Conservation (phyloP, 1,284 basidiomycete genomes). For the Lentinus polychrous region DNA sequence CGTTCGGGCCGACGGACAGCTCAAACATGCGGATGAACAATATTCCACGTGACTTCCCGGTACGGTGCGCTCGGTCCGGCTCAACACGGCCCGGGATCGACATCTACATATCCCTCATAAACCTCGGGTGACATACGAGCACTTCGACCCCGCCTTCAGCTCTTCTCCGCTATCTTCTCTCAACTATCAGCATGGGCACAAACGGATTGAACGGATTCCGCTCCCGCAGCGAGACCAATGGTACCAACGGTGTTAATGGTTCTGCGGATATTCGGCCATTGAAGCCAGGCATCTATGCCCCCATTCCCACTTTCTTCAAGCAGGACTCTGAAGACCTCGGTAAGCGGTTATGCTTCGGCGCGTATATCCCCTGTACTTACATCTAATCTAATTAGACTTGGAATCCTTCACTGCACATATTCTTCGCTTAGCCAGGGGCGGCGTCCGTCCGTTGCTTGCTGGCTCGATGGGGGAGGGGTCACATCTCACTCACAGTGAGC, state of each 20-base stretch:
- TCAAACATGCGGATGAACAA: neutral
- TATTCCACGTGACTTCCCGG: neutral
- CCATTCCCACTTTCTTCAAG: constrained; percentile 81
- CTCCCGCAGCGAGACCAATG: neutral
- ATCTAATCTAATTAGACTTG: constrained; percentile 45
- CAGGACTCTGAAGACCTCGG: constrained; percentile 65
- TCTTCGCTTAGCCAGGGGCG: constrained; percentile 59
- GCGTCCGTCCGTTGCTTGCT: constrained; percentile 71
- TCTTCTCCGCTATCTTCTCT: neutral
- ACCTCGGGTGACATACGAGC: neutral
- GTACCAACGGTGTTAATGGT: constrained; percentile 12
- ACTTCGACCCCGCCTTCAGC: neutral
- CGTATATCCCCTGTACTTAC: neutral
- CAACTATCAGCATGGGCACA: constrained; percentile 1
- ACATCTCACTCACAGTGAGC: constrained; percentile 71
- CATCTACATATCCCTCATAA: neutral
- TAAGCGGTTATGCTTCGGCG: constrained; percentile 26
- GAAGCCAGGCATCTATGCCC: constrained; percentile 76
- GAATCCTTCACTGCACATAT: constrained; percentile 71
- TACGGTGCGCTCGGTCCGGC: neutral
- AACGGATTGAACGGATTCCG: constrained; percentile 10
- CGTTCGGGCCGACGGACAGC: neutral
- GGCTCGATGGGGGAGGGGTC: constrained; percentile 81
- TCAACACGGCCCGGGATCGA: neutral
- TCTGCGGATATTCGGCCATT: constrained; percentile 37